A percentile compares a stretch with the other conserved stretches of the same genome.
Evolutionary conservation across 768 basidiomycete genomes (phyloP).

Genomic region (Auriscalpium vulgare): DNA sequence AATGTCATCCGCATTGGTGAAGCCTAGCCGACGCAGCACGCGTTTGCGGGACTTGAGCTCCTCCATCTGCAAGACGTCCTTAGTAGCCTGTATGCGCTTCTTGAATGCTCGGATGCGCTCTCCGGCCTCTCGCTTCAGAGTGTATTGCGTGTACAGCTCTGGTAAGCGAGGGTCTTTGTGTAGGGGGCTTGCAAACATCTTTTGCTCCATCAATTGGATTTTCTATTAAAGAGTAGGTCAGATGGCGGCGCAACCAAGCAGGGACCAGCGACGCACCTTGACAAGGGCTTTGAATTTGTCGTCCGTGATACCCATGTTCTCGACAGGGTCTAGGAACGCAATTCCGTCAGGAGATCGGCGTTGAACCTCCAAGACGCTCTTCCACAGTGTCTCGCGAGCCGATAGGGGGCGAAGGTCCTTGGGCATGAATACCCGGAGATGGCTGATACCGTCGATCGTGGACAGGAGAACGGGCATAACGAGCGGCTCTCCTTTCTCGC

Average conservation of each 20-base stretch:
- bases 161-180: constrained; percentile 74
- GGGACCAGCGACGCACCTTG: constrained; percentile 39
- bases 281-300: constrained; percentile 85
- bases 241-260: not conserved
- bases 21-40: constrained; percentile 84
- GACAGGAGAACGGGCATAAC: constrained; percentile 85
- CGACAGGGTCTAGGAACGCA: constrained; percentile 79
- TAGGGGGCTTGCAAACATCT: constrained; percentile 71
- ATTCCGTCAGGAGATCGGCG: constrained; percentile 85
- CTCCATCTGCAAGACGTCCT: constrained; percentile 90
- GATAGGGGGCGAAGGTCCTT: constrained; percentile 79
- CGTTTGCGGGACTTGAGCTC: constrained; percentile 95
- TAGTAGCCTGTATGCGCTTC: constrained; percentile 81
- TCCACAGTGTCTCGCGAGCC: constrained; percentile 79
- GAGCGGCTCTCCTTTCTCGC: constrained; percentile 72
- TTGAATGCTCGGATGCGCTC: constrained; percentile 68
- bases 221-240: constrained; percentile 42
- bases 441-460: constrained; percentile 79
- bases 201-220: constrained; percentile 85
- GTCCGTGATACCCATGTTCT: constrained; percentile 95
- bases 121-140: constrained; percentile 65
- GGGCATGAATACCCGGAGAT: constrained; percentile 79
- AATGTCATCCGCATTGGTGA: constrained; percentile 83
- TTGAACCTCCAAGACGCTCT: constrained; percentile 87
- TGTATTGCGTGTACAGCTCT: constrained; percentile 72